Conservation (phyloP, 139 green algal species). For the Gonium pectorale region DNA sequence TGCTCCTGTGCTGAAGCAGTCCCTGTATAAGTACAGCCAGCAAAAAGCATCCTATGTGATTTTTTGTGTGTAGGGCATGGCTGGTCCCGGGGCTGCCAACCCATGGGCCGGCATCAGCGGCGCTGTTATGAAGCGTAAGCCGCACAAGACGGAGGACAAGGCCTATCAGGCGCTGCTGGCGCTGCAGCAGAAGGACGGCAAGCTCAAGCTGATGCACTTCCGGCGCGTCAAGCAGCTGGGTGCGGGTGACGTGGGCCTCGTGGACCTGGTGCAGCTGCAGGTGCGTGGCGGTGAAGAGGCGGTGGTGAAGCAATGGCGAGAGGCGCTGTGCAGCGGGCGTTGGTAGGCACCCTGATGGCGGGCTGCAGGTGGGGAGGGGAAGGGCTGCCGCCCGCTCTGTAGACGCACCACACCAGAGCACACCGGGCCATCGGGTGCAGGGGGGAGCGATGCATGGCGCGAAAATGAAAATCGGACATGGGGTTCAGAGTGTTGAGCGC, state of each 20-base stretch:
- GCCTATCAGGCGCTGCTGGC: slow-evolving; percentile 68
- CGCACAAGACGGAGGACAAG: slow-evolving; percentile 63
- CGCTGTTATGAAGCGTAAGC: slow-evolving; percentile 56
- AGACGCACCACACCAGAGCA: too few species aligned
- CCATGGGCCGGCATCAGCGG: slow-evolving; percentile 75
- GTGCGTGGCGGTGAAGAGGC: not conserved
- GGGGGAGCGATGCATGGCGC: too few species aligned
- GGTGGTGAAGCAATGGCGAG: not conserved
- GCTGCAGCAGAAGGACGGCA: slow-evolving; percentile 66
- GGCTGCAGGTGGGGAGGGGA: too few species aligned
- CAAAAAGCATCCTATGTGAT: too few species aligned
- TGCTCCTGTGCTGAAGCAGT: too few species aligned
- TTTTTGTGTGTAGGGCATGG: too few species aligned
- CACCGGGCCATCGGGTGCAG: too few species aligned
- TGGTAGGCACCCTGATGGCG: too few species aligned
- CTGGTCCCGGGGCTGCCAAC: slow-evolving; percentile 41
- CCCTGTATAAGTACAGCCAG: too few species aligned
- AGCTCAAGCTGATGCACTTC: slow-evolving; percentile 90
- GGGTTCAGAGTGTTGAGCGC: too few species aligned
- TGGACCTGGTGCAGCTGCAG: slow-evolving; percentile 93
- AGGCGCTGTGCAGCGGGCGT: not conserved
- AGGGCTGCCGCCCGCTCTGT: too few species aligned
- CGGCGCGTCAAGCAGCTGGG: slow-evolving; percentile 90
- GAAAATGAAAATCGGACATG: too few species aligned
- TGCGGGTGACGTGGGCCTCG: slow-evolving; percentile 88